phyloP scores from a whole-genome alignment of 1,284 basidiomycete genomes.

The Pisolithus thermaeus region DNA sequence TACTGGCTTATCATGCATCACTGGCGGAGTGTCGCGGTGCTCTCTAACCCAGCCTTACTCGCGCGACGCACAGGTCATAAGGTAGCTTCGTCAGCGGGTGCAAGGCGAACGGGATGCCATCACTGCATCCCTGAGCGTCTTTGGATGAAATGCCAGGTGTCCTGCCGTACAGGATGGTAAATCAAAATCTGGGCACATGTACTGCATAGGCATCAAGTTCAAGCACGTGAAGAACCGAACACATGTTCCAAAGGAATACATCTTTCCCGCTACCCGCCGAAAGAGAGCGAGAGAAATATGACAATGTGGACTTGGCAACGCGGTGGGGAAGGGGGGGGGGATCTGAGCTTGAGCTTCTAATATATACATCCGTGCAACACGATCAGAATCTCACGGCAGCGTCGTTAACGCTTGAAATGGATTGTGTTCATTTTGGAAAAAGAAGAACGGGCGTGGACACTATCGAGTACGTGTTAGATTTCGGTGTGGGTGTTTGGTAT shows the following conservation, averaged over 20 bases:
- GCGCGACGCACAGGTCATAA: constrained; percentile 81
- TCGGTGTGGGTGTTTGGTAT: too few relatives aligned
- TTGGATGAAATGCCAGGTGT: too few relatives aligned
- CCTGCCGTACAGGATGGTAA: too few relatives aligned
- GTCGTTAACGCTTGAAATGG: too few relatives aligned
- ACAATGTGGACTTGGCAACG: constrained; percentile 60
- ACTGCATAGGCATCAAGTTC: constrained; percentile 9
- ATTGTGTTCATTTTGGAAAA: too few relatives aligned
- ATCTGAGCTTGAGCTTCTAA: constrained; percentile 89
- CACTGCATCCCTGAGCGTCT: constrained; percentile 78
- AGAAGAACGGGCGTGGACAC: too few relatives aligned
- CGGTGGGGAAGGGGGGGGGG: constrained; percentile 99
- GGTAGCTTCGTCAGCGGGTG: too few relatives aligned
- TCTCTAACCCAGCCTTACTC: constrained; percentile 87
- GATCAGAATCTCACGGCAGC: too few relatives aligned
- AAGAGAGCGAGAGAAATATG: constrained; percentile 69
- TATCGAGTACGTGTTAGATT: too few relatives aligned
- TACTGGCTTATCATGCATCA: too few relatives aligned
- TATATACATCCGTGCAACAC: too few relatives aligned
- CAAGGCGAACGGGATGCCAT: constrained; percentile 77
- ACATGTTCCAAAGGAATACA: constrained; percentile 6
- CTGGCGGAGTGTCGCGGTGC: constrained; percentile 14
- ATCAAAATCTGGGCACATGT: constrained; percentile 4
- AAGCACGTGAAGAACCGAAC: constrained; percentile 4
- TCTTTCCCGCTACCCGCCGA: constrained; percentile 38